Percentiles rank a stretch among this genome's conserved stretches.
Evolutionary conservation across 805 yeast genomes (phyloP).

Genomic region (Naumovozyma castellii): DNA sequence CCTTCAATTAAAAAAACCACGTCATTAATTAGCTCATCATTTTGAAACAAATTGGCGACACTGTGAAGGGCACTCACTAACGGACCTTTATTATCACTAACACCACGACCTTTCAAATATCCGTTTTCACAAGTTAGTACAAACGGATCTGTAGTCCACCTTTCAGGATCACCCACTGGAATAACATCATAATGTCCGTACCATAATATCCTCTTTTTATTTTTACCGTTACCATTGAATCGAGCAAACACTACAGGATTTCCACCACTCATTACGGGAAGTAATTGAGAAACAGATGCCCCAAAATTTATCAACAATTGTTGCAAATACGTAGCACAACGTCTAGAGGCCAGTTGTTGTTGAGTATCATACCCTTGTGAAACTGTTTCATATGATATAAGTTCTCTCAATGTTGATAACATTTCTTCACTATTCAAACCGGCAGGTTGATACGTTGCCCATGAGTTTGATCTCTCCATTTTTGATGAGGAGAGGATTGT

Average conservation of each 20-base stretch:
- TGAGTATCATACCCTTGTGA: slow-evolving; percentile 52
- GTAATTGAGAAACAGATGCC: slow-evolving; percentile 51
- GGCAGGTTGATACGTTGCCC: slow-evolving; percentile 8
- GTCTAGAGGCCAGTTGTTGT: slow-evolving; percentile 65
- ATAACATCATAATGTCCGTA: slow-evolving; percentile 97
- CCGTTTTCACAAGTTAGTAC: slow-evolving; percentile 70
- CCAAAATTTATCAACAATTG: slow-evolving; percentile 59
- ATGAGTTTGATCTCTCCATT: slow-evolving; percentile 3
- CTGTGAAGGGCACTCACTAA: slow-evolving; percentile 77
- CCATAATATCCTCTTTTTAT: slow-evolving; percentile 54
- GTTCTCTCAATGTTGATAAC: slow-evolving; percentile 48
- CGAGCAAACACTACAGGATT: slow-evolving; percentile 80
- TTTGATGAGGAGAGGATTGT: neutral
- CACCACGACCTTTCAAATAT: slow-evolving; percentile 83
- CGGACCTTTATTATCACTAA: slow-evolving; percentile 93
- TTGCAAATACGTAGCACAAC: slow-evolving; percentile 71
- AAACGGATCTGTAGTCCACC: slow-evolving; percentile 79
- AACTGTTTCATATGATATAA: slow-evolving; percentile 67
- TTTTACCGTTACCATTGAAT: slow-evolving; percentile 41
- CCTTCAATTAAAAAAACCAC: slow-evolving; percentile 85
- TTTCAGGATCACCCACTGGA: slow-evolving; percentile 51
- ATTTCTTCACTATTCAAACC: slow-evolving; percentile 48
- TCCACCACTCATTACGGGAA: slow-evolving; percentile 60
- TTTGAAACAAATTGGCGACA: slow-evolving; percentile 58
- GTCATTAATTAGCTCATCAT: slow-evolving; percentile 50